A percentile compares a stretch with the other conserved stretches of the same genome.
These are phyloP conservation scores for Capsicum chinense DNA, from an alignment of 257 asterid genomes.

Conservation along the genomic window DNA sequence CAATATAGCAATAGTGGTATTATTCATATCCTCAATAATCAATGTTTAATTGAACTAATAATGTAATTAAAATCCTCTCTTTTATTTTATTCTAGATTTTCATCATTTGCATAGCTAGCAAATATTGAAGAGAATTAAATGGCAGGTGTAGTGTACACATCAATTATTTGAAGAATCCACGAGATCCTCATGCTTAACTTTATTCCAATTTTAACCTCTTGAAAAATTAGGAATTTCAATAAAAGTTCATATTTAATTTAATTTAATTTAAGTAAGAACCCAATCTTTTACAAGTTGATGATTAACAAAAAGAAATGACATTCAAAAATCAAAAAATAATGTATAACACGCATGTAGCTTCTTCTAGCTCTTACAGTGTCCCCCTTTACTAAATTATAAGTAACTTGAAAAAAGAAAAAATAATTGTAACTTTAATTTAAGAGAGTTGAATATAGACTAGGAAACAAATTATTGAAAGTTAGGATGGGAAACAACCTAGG, in stretches of 20 bases:
- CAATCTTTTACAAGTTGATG: not conserved
- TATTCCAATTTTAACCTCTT: not conserved
- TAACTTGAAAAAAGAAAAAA: not conserved
- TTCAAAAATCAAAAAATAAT: not conserved
- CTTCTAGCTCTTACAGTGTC: not conserved
- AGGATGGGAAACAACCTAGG: slow-evolving; percentile 24
- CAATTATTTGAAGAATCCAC: not conserved
- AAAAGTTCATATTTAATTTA: not conserved
- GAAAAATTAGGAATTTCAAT: not conserved
- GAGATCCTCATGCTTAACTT: not conserved
- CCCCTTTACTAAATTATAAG: not conserved
- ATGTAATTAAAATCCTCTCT: not conserved
- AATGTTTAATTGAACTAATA: not conserved
- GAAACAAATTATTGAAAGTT: slow-evolving; percentile 23
- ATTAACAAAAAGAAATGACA: not conserved
- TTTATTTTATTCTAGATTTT: not conserved
- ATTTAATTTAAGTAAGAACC: not conserved
- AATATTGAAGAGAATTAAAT: not conserved
- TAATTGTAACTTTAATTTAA: not conserved
- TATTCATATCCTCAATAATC: slow-evolving; percentile 25
- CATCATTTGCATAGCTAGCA: slow-evolving; percentile 18
- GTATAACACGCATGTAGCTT: not conserved
- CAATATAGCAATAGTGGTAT: slow-evolving; percentile 13
- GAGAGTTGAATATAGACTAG: slow-evolving; percentile 20
- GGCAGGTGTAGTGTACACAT: not conserved